Evolutionary conservation across 768 basidiomycete species (phyloP), one percentile per base, ranked within the genome.

Genomic region (Mycena crocata): DNA sequence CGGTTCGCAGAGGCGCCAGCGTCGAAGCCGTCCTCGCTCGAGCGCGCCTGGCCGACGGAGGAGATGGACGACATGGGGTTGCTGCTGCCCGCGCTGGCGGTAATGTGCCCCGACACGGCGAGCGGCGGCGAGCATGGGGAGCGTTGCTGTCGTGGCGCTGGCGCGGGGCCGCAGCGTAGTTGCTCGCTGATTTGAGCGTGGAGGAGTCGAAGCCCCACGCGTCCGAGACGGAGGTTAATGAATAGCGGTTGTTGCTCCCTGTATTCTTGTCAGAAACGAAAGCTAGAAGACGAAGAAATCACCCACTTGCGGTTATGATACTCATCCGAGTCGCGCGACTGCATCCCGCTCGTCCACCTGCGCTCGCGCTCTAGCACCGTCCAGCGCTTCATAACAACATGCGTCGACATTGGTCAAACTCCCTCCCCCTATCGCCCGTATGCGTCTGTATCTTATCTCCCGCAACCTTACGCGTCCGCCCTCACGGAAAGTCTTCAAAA

Each of bases 351-450:
- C 89, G 90, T 95, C 95, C 94, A 98, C 67, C 96, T 86, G 71
- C 97, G 82, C 71, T 99, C 98, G 52, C 97, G 85, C 83, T 99
- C 98, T 77, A 98, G 99, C 80, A 99, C 98, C 21, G 90, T 95
- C 97, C 97, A 99, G 42, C 95, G 89, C 85, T 99, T 99, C 98
- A 99, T 98, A 37, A 97, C 93, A 72, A 99, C 99, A 79, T 96
- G 90, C 48, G 90, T 87, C 31, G 96, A 97, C n/a, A n/a, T n/a
- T n/a, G n/a, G 81, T 99, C 97, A 73, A 99, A 99, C 76, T 93
- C 93, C 76, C 98, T 98, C 67, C 97, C 95, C 82, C 99, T 99
- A 76, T 95, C 96, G 14, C 93, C 93, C 72, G 57, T 72, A 13
- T 15, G 37, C 26, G 28, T 21, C 81, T 80, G 86, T 45, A 85